Evolutionary conservation across 257 asterid species (phyloP).

Genomic region (Solanum microdontum): DNA sequence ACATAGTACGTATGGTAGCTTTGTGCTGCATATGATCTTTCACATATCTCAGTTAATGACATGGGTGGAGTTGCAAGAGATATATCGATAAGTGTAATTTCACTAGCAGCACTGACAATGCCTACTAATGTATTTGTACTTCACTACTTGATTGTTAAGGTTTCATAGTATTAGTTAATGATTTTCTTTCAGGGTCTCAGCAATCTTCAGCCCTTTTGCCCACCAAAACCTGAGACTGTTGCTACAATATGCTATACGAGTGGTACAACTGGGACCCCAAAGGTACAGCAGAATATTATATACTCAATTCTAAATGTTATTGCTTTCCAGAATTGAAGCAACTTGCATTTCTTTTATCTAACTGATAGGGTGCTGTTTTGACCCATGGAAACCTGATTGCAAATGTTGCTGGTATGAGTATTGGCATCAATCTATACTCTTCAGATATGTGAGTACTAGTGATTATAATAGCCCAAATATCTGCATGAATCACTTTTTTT

Average conservation of each 20-base stretch:
- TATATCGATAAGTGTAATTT: background rate
- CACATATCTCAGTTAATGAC: background rate
- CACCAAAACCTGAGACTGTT: slow-evolving; percentile 68
- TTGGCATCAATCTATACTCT: slow-evolving; percentile 33
- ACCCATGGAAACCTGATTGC: slow-evolving; percentile 75
- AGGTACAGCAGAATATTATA: slow-evolving; percentile 26
- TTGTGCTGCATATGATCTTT: background rate
- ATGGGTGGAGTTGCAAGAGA: background rate
- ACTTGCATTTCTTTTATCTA: background rate
- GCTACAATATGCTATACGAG: slow-evolving; percentile 90
- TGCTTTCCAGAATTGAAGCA: background rate
- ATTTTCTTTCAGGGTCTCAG: slow-evolving; percentile 40
- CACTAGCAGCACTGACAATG: background rate
- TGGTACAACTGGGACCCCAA: slow-evolving; percentile 96
- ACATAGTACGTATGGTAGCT: background rate
- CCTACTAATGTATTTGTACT: background rate
- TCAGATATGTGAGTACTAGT: slow-evolving; percentile 66
- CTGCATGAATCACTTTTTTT: background rate
- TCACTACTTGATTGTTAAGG: background rate
- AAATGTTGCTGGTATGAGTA: slow-evolving; percentile 57
- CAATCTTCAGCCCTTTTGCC: slow-evolving; percentile 53
- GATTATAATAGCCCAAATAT: background rate
- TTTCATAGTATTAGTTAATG: background rate
- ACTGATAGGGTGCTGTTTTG: slow-evolving; percentile 65
- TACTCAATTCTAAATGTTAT: background rate